Conservation (phyloP, 2,329 filamentous ascomycete genomes). For the Colletotrichum cordylinicola region DNA sequence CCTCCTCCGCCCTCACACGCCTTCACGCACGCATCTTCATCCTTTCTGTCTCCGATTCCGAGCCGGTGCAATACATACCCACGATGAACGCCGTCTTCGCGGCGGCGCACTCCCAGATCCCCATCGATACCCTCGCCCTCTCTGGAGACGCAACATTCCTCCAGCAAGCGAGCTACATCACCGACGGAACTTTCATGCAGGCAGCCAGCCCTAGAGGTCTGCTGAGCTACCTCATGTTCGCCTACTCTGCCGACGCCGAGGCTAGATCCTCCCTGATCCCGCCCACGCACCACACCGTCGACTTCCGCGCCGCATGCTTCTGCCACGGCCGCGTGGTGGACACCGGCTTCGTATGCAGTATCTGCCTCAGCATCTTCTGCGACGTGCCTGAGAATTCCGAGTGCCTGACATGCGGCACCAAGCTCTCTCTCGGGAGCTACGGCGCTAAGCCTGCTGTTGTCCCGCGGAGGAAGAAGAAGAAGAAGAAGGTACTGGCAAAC, state of each 20-base stretch:
- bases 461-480: conserved; percentile 76
- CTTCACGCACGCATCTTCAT: conserved; percentile 87
- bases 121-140: conserved; percentile 90
- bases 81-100: conserved; percentile 99
- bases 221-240: conserved; percentile 94
- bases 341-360: conserved; percentile 92
- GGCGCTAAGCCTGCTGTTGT: conserved; percentile 80
- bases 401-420: conserved; percentile 85
- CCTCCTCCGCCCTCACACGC: conserved; percentile 43
- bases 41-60: conserved; percentile 83
- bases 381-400: conserved; percentile 64
- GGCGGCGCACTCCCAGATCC: conserved; percentile 84
- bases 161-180: conserved; percentile 81
- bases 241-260: conserved; percentile 73
- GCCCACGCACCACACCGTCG: conserved; percentile 84
- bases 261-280: conserved; percentile 70
- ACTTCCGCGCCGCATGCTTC: conserved; percentile 98
- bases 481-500: conserved; percentile 62
- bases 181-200: conserved; percentile 61
- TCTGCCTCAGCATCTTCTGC: conserved; percentile 95
- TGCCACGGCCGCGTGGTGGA: conserved; percentile 92
- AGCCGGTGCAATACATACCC: conserved; percentile 92
- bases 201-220: conserved; percentile 70
- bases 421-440: conserved; percentile 77
- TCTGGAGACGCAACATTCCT: conserved; percentile 88